A percentile compares a stretch with the other conserved stretches of the same genome.
These are phyloP conservation scores for Phytopythium chamaehyphon DNA, from an alignment of 352 stramenopile genomes.

Conservation along the genomic window DNA sequence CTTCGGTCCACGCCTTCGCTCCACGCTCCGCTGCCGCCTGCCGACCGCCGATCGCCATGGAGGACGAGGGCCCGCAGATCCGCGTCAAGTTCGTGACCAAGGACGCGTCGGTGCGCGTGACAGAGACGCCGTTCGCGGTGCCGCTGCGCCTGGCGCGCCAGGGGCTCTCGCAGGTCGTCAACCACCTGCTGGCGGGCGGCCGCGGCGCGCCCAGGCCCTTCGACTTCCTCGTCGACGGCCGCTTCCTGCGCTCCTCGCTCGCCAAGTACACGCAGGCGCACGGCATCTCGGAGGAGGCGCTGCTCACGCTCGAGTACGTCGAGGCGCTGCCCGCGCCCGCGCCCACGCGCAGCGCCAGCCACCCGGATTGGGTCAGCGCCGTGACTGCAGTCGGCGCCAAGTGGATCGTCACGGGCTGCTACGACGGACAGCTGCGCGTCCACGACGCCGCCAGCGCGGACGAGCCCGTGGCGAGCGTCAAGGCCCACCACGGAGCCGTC, in stretches of 20 bases:
- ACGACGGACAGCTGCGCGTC: conserved; percentile 81
- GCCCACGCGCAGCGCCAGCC: conserved; percentile 53
- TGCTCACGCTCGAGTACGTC: conserved; percentile 88
- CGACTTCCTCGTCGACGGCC: conserved; percentile 80
- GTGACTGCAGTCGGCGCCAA: conserved; percentile 33
- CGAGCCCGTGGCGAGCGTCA: conserved; percentile 54
- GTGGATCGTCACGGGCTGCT: conserved; percentile 80
- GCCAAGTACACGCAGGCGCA: conserved; percentile 72
- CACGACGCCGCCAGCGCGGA: conserved; percentile 46
- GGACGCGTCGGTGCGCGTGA: conserved; percentile 82
- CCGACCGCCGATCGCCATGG: conserved; percentile 14
- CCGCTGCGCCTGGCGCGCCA: conserved; percentile 72
- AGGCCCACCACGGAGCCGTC: conserved; percentile 74
- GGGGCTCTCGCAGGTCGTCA: conserved; percentile 86
- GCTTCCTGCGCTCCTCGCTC: conserved; percentile 73
- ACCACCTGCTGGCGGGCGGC: conserved; percentile 73
- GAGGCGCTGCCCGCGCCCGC: conserved; percentile 74
- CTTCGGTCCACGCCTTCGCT: neutral
- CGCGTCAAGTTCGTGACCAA: conserved; percentile 90
- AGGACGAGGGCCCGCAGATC: conserved; percentile 47
- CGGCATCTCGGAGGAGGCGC: conserved; percentile 67
- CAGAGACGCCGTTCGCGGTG: conserved; percentile 87
- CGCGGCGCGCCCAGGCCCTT: conserved; percentile 60
- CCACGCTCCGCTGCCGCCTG: conserved; percentile 2
- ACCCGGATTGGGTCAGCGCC: conserved; percentile 88